Evolutionary conservation across 257 asterid genomes (phyloP), one percentile per base, ranked within the genome.

Genomic region (Capsicum rhomboideum): DNA sequence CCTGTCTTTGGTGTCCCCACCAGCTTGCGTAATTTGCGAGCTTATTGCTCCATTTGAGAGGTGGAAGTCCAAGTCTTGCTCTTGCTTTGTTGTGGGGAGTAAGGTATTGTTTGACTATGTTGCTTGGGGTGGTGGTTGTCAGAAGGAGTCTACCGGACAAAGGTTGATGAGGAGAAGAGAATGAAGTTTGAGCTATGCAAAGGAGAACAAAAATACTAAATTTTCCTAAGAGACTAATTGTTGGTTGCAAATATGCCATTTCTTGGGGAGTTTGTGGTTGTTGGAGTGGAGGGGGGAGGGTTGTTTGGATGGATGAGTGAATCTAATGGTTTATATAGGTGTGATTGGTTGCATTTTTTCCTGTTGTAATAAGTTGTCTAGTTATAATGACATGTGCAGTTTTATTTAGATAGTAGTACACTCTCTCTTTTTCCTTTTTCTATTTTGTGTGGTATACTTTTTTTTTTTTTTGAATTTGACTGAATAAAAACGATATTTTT

Each of bases 1-100:
- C 67, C 8, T 20, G 67, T 1, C 21, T 58, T 37, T 64, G 80
- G 50, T 84, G 69, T 31, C 68, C 56, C 86, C 86, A 84, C 83
- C 55, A 63, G 83, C 44, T 84, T 28, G 86, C 83, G 31, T 84
- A 84, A 31, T 74, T 63, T 46, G 80, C 86, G 0, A 84, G 49
- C n/a, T 84, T 78, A 6, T 78, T 56, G 59, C 77, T 84, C 86
- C 83, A 84, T 78, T 84, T 79, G 50, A 84, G 86, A 1, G 82
- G 82, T 58, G 86, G 83, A 14, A 84, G 77, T 11, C 78, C 82
- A 58, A 84, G 58, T 28, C 78, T 56, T 74, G 86, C 86, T 64
- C 86, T 84, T 31, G 80, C 67, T 63, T 49, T 84, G 71, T 84
- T 84, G 74, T 84, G 86, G 17, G 83, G 69, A 13, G 13, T 7